phyloP scores from a whole-genome alignment of 2,329 filamentous ascomycete species.

The Pseudogymnoascus sp. region DNA sequence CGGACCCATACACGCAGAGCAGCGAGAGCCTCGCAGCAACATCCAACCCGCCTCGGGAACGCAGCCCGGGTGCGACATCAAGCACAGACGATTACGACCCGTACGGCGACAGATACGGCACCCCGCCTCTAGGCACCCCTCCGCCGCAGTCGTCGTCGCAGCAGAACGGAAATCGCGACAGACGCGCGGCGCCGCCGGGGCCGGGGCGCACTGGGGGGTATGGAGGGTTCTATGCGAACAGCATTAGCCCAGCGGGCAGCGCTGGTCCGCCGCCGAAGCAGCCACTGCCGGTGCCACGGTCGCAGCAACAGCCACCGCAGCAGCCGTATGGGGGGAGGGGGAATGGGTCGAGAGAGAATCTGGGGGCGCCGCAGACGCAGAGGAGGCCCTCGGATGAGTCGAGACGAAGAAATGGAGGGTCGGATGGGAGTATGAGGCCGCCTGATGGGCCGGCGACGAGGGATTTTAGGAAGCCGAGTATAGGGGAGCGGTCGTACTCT shows the following conservation, averaged over 20 bases:
- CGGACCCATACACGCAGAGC: conserved; percentile 23
- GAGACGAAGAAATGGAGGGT: neutral
- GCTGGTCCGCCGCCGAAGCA: neutral
- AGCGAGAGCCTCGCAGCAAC: conserved; percentile 20
- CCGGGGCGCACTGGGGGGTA: conserved; percentile 7
- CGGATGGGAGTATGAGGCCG: neutral
- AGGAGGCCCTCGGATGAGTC: conserved; percentile 1
- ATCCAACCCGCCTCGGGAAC: conserved; percentile 11
- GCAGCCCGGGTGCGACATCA: neutral
- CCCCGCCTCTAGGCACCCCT: conserved; percentile 19
- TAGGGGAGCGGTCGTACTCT: neutral
- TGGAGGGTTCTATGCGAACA: conserved; percentile 11
- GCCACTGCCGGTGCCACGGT: neutral
- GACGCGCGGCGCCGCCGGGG: conserved; percentile 15
- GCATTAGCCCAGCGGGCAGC: neutral
- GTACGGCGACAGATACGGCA: conserved; percentile 23
- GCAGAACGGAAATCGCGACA: conserved; percentile 23
- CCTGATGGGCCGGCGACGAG: neutral
- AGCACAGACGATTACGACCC: conserved; percentile 26
- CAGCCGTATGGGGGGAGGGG: conserved; percentile 1
- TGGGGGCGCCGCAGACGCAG: neutral
- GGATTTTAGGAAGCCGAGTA: conserved; percentile 1
- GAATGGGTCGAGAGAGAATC: conserved; percentile 4
- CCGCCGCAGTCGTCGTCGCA: neutral
- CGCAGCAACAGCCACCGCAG: neutral